Conservation (phyloP, 1,284 basidiomycete species). For the Apiotrichum porosum region DNA sequence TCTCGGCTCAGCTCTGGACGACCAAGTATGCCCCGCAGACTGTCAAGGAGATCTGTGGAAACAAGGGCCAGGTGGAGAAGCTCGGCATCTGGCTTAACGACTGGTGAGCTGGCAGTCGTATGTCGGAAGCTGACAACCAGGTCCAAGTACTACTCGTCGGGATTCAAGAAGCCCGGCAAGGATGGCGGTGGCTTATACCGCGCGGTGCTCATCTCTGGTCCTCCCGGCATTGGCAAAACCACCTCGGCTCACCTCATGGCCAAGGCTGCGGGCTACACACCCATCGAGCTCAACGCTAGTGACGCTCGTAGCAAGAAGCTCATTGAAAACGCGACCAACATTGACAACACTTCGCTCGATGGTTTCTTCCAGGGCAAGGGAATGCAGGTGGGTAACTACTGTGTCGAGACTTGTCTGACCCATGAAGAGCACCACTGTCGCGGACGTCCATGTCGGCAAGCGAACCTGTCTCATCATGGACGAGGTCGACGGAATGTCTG, state of each 20-base stretch:
- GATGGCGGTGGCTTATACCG: conserved; percentile 79
- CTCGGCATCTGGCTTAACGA: conserved; percentile 78
- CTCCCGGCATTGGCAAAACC: conserved; percentile 97
- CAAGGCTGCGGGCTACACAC: conserved; percentile 78
- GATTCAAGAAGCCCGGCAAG: conserved; percentile 93
- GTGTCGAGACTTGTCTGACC: neutral
- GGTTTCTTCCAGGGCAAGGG: conserved; percentile 70
- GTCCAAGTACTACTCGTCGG: conserved; percentile 63
- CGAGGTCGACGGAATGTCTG: conserved; percentile 98
- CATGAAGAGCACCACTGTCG: conserved; percentile 60
- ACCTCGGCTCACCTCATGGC: conserved; percentile 92
- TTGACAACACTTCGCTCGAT: conserved; percentile 82
- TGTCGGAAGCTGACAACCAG: conserved; percentile 49
- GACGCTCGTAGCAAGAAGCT: conserved; percentile 95
- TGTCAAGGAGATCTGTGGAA: conserved; percentile 90
- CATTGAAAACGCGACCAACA: conserved; percentile 84
- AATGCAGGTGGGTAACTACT: conserved; percentile 48
- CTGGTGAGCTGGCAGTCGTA: conserved; percentile 75
- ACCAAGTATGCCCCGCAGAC: conserved; percentile 85
- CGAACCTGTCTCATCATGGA: conserved; percentile 94
- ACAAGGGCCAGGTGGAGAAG: conserved; percentile 86
- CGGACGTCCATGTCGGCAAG: conserved; percentile 68
- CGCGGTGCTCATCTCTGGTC: conserved; percentile 83
- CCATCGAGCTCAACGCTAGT: conserved; percentile 94
- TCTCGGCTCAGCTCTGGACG: conserved; percentile 76